These are phyloP conservation scores for Ogataea parapolymorpha DNA, from an alignment of 805 yeast species.

Conservation along the genomic window DNA sequence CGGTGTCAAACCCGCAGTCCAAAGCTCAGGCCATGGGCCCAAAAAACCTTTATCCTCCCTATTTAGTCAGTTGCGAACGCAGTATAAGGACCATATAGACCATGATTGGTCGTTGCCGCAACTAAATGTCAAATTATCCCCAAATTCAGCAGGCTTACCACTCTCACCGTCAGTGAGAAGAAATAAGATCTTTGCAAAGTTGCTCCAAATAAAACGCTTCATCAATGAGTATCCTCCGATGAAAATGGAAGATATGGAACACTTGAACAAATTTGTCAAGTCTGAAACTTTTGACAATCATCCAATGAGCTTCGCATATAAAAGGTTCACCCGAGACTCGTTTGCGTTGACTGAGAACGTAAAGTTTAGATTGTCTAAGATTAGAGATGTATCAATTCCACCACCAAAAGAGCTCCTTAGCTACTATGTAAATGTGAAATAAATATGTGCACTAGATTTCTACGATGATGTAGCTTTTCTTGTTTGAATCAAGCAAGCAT, in stretches of 20 bases:
- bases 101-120: conserved; percentile 16
- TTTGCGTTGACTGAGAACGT: conserved; percentile 19
- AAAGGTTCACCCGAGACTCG: conserved; percentile 10
- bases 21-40: background rate
- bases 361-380: conserved; percentile 7
- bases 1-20: conserved; percentile 2
- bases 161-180: conserved; percentile 13
- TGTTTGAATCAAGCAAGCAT: conserved; percentile 40
- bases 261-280: conserved; percentile 13
- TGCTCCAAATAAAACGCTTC: conserved; percentile 15
- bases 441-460: conserved; percentile 14
- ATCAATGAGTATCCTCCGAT: conserved; percentile 19
- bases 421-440: conserved; percentile 10
- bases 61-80: conserved; percentile 10
- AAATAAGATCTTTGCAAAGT: conserved; percentile 16
- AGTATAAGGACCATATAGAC: conserved; percentile 13
- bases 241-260: conserved; percentile 14
- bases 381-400: conserved; percentile 6
- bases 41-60: background rate
- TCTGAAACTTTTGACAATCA: conserved; percentile 1
- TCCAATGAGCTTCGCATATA: conserved; percentile 14
- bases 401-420: conserved; percentile 10
- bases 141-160: conserved; percentile 25
- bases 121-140: conserved; percentile 12
- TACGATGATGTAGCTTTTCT: conserved; percentile 38